phyloP scores from a whole-genome alignment of 139 green algal species.

The Chlamydomonas urium region DNA sequence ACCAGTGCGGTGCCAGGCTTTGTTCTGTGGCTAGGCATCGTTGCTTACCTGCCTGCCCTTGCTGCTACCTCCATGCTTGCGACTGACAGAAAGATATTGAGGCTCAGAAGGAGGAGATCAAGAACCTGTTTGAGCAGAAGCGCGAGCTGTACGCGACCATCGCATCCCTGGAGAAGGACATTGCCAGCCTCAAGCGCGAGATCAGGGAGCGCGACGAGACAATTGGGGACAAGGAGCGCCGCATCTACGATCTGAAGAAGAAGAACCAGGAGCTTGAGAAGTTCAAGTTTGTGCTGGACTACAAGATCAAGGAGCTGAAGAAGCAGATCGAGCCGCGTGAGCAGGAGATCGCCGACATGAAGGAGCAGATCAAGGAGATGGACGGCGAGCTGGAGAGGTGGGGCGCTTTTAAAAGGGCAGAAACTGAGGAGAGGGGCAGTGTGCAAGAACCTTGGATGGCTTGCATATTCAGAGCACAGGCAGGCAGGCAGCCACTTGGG shows the following conservation, averaged over 20 bases:
- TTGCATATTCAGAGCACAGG: too few relatives aligned
- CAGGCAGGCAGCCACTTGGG: too few relatives aligned
- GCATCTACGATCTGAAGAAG: constrained; percentile 92
- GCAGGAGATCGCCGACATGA: constrained; percentile 76
- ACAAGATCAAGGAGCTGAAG: constrained; percentile 94
- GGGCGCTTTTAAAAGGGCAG: too few relatives aligned
- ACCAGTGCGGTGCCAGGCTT: too few relatives aligned
- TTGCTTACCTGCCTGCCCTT: too few relatives aligned
- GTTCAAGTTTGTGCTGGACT: constrained; percentile 96
- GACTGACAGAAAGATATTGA: constrained; percentile 74
- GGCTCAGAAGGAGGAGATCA: constrained; percentile 76
- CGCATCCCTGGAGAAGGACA: constrained; percentile 77
- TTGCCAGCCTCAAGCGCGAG: constrained; percentile 72
- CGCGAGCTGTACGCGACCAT: constrained; percentile 46
- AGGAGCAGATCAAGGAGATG: constrained; percentile 80
- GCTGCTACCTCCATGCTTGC: too few relatives aligned
- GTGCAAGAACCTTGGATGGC: too few relatives aligned
- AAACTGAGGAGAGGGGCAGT: too few relatives aligned
- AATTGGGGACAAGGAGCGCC: constrained; percentile 89
- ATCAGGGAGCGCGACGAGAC: constrained; percentile 84
- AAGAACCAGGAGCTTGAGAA: constrained; percentile 95
- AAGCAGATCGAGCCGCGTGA: constrained; percentile 87
- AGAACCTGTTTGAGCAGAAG: constrained; percentile 75
- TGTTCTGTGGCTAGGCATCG: too few relatives aligned
- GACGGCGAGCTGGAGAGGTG: constrained; percentile 79